Conservation (phyloP, 2,329 filamentous ascomycete genomes). For the Aaosphaeria pasadenensis region DNA sequence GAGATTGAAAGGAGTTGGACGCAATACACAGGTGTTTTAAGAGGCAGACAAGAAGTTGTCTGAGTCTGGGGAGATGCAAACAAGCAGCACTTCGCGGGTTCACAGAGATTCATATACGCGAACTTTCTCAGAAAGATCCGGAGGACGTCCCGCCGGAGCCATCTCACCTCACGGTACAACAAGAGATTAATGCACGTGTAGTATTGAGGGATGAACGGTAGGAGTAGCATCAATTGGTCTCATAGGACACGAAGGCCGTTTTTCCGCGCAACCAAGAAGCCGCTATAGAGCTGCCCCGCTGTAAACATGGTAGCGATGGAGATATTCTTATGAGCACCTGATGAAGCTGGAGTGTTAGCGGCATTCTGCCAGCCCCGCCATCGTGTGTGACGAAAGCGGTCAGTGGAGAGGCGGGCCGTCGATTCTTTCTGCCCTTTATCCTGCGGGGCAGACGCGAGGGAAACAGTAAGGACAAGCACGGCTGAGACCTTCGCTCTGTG, state of each 20-base stretch:
- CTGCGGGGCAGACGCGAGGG: too few relatives aligned
- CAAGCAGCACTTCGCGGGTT: conserved; percentile 10
- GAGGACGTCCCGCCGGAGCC: conserved; percentile 37
- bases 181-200: conserved; percentile 20
- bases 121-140: conserved; percentile 21
- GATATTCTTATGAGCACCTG: conserved; percentile 12
- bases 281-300: conserved; percentile 6
- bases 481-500: too few relatives aligned
- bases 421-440: conserved; percentile 28
- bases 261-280: conserved; percentile 19
- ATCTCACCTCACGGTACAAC: conserved; percentile 24
- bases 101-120: conserved; percentile 30
- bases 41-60: neutral
- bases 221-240: conserved; percentile 12
- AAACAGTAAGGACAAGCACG: too few relatives aligned
- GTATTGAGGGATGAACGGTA: conserved; percentile 20
- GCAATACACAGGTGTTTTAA: conserved; percentile 1
- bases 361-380: conserved; percentile 26
- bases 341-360: conserved; percentile 18
- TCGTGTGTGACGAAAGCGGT: conserved; percentile 28
- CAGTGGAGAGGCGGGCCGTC: conserved; percentile 35
- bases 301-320: conserved; percentile 3
- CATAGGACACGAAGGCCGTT: conserved; percentile 14
- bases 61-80: neutral
- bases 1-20: too few relatives aligned